phyloP scores from a whole-genome alignment of 352 stramenopile genomes.

The Phytopythium sindhum region DNA sequence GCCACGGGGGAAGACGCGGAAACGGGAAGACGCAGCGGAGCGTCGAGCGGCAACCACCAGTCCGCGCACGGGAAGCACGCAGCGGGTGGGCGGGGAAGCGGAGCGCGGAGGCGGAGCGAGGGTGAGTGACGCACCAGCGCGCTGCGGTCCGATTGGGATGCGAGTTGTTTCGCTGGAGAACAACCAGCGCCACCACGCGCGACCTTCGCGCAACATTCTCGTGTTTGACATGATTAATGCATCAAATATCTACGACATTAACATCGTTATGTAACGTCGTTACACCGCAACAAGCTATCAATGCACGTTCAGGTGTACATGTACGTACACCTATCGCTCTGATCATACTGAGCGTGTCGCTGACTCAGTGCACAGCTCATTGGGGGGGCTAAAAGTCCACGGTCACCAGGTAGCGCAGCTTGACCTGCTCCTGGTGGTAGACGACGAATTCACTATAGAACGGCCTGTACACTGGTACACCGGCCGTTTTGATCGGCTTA shows the following conservation, averaged over 20 bases:
- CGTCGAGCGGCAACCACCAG: neutral
- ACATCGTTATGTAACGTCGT: too few species aligned
- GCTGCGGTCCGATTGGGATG: neutral
- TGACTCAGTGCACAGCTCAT: too few species aligned
- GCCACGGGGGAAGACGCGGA: neutral
- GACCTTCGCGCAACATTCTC: neutral
- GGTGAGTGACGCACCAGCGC: neutral
- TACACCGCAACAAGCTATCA: too few species aligned
- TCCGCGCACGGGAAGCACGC: neutral
- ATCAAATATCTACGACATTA: too few species aligned
- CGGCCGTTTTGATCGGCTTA: constrained; percentile 8
- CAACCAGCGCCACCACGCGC: neutral
- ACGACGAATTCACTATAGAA: constrained; percentile 53
- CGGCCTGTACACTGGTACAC: constrained; percentile 6
- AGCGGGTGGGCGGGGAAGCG: neutral
- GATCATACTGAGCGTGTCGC: too few species aligned
- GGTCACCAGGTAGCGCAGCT: constrained; percentile 32
- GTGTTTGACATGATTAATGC: neutral
- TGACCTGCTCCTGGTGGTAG: constrained; percentile 40
- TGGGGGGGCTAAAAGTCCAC: constrained; percentile 14
- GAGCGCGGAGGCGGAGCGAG: neutral
- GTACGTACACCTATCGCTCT: too few species aligned
- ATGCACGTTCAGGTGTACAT: too few species aligned
- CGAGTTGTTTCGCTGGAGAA: neutral
- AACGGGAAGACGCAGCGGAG: neutral